Conservation (phyloP, 2,329 filamentous ascomycete genomes). For the Dendrostoma leiphaemia region DNA sequence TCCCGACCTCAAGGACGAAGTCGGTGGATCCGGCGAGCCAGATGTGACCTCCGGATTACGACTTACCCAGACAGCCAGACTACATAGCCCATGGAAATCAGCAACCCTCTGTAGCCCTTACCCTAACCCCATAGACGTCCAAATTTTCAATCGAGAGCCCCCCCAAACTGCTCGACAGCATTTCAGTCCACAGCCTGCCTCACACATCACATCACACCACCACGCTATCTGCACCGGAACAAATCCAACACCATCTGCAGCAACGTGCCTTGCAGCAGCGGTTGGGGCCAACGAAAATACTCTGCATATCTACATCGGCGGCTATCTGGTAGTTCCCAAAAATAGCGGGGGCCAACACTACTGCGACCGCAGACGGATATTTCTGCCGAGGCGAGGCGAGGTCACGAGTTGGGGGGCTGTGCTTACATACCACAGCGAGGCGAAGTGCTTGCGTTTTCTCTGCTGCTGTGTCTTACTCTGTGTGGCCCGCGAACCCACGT, state of each 20-base stretch:
- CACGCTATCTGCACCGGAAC: too few species aligned
- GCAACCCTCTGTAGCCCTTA: neutral
- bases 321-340: conserved; percentile 9
- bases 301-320: neutral
- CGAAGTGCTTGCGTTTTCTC: conserved; percentile 10
- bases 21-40: neutral
- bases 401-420: too few species aligned
- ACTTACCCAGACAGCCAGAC: too few species aligned
- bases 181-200: neutral
- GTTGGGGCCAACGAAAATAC: neutral
- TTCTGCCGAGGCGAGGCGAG: too few species aligned
- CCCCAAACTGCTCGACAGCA: neutral
- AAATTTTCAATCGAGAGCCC: too few species aligned
- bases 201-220: too few species aligned
- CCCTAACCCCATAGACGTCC: neutral
- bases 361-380: too few species aligned
- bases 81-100: too few species aligned
- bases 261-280: neutral
- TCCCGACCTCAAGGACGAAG: neutral
- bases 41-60: neutral
- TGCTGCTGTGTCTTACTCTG: neutral
- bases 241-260: neutral
- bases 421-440: conserved; percentile 11
- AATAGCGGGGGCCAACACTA: conserved; percentile 2
- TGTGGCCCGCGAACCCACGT: neutral